Evolutionary conservation across 345 rosid species (phyloP), one percentile per base, ranked within the genome.

Genomic region (Populus davidiana): DNA sequence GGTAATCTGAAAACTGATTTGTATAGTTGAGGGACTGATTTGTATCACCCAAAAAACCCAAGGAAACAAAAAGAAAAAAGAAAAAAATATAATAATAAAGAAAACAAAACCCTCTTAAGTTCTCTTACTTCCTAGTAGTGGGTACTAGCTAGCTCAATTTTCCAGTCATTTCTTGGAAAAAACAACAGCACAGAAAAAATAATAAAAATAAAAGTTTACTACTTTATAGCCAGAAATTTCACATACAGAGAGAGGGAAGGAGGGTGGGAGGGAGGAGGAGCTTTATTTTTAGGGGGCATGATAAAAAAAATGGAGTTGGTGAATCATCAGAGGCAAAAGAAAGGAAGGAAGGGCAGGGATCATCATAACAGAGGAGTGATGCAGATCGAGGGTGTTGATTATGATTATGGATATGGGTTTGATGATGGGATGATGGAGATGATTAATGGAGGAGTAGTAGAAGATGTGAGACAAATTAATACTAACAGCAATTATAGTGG

Each of bases 221-320:
- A n/a, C 21, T n/a, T 56, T 23, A n/a, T n/a, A 44, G 41, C 41
- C 36, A 16, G 16, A 35, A 31, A 9, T 64, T 67, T 64, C 36
- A 6, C 47, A 61, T 62, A 39, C 3, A 36, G 1, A 38, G 14
- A 13, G 39, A 31, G 3, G 23, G 35, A 49, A 31, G 31, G 38
- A 11, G 61, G n/a, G 36, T 31, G 59, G 31, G 52, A 31, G 62
- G 7, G 29, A 77, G 64, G 33, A 6, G 54, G 50, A 2, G 27
- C 67, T 49, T 36, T 50, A 18, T 7, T 38, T 64, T 67, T 23
- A 38, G 12, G 11, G 38, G 29, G 76, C 52, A 61, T 78, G 78
- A 77, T 72, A 54, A 41, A 21, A 27, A 23, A 74, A 79, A 83
- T 85, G 86, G 83, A 73, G 35, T 75, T 67, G 67, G 73, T 79